A percentile compares a stretch with the other conserved stretches of the same genome.
These are phyloP conservation scores for Thalassiosira exigua DNA, from an alignment of 352 stramenopile genomes.

Conservation along the genomic window DNA sequence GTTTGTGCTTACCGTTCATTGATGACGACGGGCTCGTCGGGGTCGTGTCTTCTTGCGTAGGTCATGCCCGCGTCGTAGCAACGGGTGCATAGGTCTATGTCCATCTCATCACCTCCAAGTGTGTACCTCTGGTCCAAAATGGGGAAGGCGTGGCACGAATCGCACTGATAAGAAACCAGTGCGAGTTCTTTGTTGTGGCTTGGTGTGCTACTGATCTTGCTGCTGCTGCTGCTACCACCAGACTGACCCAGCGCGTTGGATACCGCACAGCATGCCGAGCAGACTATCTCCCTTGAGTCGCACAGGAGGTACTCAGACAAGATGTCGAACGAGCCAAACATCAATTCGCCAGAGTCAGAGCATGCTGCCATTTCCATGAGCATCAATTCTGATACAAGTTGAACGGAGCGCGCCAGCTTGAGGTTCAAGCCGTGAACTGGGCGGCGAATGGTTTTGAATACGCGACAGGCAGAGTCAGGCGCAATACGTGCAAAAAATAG, in stretches of 20 bases:
- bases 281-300: slow-evolving; percentile 52
- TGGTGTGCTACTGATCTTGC: slow-evolving; percentile 27
- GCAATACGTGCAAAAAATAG: no score
- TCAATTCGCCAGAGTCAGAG: slow-evolving; percentile 40
- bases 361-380: slow-evolving; percentile 58
- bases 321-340: slow-evolving; percentile 61
- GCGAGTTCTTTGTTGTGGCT: slow-evolving; percentile 33
- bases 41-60: slow-evolving; percentile 44
- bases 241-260: slow-evolving; percentile 13
- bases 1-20: no score
- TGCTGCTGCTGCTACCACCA: background rate
- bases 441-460: no score
- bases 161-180: slow-evolving; percentile 52
- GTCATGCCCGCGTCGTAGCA: slow-evolving; percentile 72
- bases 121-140: slow-evolving; percentile 77
- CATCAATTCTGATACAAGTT: slow-evolving; percentile 54
- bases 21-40: slow-evolving; percentile 57
- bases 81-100: slow-evolving; percentile 82
- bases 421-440: slow-evolving; percentile 42
- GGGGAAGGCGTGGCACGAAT: slow-evolving; percentile 68
- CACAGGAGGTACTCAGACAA: slow-evolving; percentile 51
- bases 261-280: slow-evolving; percentile 35
- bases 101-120: slow-evolving; percentile 68
- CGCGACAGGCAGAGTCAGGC: no score
- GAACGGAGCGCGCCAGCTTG: slow-evolving; percentile 35